Evolutionary conservation across 805 yeast species (phyloP), one percentile per base, ranked within the genome.

Genomic region (Blastobotrys terrestris): DNA sequence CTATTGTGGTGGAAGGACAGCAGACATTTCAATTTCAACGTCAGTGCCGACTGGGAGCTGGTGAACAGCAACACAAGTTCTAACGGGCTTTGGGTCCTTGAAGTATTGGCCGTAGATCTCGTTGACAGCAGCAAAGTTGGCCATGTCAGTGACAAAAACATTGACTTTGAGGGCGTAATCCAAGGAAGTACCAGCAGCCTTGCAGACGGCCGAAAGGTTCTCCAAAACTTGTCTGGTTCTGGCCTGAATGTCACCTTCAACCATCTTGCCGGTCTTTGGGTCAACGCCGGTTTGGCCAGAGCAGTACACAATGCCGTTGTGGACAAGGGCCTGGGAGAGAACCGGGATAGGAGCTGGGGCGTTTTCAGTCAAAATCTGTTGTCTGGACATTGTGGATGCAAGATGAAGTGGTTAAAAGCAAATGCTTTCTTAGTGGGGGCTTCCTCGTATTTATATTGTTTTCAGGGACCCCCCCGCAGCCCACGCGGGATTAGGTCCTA

Each of bases 31-130:
- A 73, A 92, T 80, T 76, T 92, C 99, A 61, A 89, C 72, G 57
- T 81, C 87, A 56, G 83, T 87, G 57, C 88, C 89, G 70, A 94
- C 80, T 55, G 99, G 99, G 63, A 92, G 82, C 59, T 81, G 83
- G 71, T 84, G 84, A 55, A 90, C 98, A 44, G 97, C 97, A 63
- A 92, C 95, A 77, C 97, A 94, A 2, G 97, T 87, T 80, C 99
- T 87, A 42, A 98, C 97, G 42, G 99, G 98, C 49, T 62, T 60
- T 60, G 65, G 69, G 41, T 58, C 58, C 43, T 55, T 55, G 56
- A 68, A 63, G 60, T 63, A 69, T 64, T 69, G 64, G 49, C 80
- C 82, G 73, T 92, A 92, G 49, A 87, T 95, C 59, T 77, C 78
- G 75, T 92, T 92, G 76, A 94, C 87, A 58, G 81, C 85, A 57